These are phyloP conservation scores for Suhomyces maxii DNA, from an alignment of 1,139 yeast species.

Conservation along the genomic window DNA sequence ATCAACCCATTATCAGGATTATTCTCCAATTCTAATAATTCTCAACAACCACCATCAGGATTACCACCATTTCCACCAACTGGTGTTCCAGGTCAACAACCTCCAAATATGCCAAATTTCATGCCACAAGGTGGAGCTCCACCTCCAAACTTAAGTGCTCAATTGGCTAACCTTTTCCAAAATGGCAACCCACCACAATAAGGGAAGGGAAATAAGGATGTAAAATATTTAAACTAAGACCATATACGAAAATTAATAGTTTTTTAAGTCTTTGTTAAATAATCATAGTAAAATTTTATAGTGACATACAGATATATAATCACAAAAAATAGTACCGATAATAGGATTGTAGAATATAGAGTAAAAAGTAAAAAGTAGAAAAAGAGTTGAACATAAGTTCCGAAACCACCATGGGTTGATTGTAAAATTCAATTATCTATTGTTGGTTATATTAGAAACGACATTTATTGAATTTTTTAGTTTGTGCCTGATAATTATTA, in stretches of 20 bases:
- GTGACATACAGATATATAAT: too few relatives aligned
- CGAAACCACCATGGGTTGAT: too few relatives aligned
- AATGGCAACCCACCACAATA: constrained; percentile 12
- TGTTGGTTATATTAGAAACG: too few relatives aligned
- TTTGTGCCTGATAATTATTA: too few relatives aligned
- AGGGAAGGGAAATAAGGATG: neutral
- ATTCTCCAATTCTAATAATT: constrained; percentile 28
- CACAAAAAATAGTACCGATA: too few relatives aligned
- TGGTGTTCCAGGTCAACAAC: constrained; percentile 16
- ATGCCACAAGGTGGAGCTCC: constrained; percentile 17
- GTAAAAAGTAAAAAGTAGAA: too few relatives aligned
- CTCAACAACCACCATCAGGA: constrained; percentile 13
- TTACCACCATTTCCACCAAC: constrained; percentile 19
- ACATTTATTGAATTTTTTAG: too few relatives aligned
- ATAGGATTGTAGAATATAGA: too few relatives aligned
- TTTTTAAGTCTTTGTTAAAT: too few relatives aligned
- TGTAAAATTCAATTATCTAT: too few relatives aligned
- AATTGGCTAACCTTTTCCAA: constrained; percentile 39
- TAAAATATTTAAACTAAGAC: neutral
- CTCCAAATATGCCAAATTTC: constrained; percentile 10
- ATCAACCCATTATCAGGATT: constrained; percentile 57
- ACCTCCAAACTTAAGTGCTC: constrained; percentile 35
- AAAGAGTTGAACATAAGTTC: too few relatives aligned
- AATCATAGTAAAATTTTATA: too few relatives aligned
- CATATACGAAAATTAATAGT: neutral